phyloP scores from a whole-genome alignment of 495 filamentous ascomycete genomes.

The Cryomyces minteri region DNA sequence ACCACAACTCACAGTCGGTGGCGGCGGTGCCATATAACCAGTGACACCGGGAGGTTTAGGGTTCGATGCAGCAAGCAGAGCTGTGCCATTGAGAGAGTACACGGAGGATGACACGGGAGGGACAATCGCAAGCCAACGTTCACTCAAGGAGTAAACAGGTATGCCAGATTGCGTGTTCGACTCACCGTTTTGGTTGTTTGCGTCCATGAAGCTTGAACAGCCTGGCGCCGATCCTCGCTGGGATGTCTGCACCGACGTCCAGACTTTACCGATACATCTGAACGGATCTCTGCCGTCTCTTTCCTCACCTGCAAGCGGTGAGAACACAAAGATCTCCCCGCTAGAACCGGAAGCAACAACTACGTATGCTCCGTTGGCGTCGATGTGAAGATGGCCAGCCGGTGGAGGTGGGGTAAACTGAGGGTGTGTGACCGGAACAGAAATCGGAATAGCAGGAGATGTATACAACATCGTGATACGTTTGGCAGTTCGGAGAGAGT shows the following conservation, averaged over 20 bases:
- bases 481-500: constrained; percentile 51
- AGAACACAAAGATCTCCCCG: constrained; percentile 71
- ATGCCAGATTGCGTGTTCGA: constrained; percentile 20
- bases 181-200: constrained; percentile 23
- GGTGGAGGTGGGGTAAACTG: constrained; percentile 41
- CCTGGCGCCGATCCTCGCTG: constrained; percentile 29
- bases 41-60: constrained; percentile 43
- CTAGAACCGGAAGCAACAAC: constrained; percentile 61
- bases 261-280: constrained; percentile 58
- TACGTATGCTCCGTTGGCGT: constrained; percentile 45
- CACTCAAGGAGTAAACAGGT: constrained; percentile 59
- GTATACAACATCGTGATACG: constrained; percentile 52
- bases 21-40: constrained; percentile 51
- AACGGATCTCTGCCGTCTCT: constrained; percentile 26
- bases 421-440: constrained; percentile 31
- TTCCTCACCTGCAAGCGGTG: constrained; percentile 12
- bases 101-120: constrained; percentile 55
- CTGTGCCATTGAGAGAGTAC: constrained; percentile 43
- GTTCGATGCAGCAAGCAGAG: constrained; percentile 23
- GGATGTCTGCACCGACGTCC: constrained; percentile 57
- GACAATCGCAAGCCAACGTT: constrained; percentile 72
- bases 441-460: constrained; percentile 27
- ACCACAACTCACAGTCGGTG: constrained; percentile 54
- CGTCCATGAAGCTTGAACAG: constrained; percentile 31
- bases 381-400: constrained; percentile 50